Percentiles rank a stretch among this genome's conserved stretches.
Evolutionary conservation across 192 early-diverging fungal species (phyloP).

Genomic region (Backusella sp.): DNA sequence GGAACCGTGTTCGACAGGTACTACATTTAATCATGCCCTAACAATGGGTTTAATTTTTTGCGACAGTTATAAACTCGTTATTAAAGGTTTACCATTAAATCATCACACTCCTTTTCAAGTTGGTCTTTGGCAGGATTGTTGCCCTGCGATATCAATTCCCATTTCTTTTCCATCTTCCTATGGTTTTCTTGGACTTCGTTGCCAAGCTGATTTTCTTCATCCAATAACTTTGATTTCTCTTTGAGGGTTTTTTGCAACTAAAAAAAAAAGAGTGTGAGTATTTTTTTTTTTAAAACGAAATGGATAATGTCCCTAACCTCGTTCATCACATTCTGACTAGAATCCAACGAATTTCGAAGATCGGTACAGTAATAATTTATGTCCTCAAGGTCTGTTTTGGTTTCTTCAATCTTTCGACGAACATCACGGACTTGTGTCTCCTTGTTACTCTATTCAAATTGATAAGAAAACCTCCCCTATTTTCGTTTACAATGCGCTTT

Average conservation of each 20-base stretch:
- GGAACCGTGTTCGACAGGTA: constrained; percentile 85
- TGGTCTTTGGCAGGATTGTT: constrained; percentile 58
- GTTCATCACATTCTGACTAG: constrained; percentile 51
- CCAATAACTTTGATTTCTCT: constrained; percentile 61
- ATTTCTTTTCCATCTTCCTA: constrained; percentile 52
- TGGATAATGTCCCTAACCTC: constrained; percentile 31
- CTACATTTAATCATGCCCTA: constrained; percentile 77
- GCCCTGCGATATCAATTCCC: constrained; percentile 65
- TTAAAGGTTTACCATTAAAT: constrained; percentile 25
- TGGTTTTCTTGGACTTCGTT: constrained; percentile 59
- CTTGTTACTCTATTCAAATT: constrained; percentile 42
- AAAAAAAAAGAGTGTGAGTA: too few relatives aligned
- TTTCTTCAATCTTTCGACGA: constrained; percentile 43
- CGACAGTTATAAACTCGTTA: too few relatives aligned
- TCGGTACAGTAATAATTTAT: constrained; percentile 57
- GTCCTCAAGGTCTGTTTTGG: constrained; percentile 57
- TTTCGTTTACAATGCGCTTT: neutral
- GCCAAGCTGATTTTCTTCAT: constrained; percentile 56
- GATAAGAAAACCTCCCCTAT: neutral
- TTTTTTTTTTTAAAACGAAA: too few relatives aligned
- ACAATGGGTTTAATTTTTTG: neutral
- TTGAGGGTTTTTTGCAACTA: constrained; percentile 53
- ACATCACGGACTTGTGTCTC: constrained; percentile 66
- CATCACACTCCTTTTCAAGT: constrained; percentile 45
- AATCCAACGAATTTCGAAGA: constrained; percentile 62